Evolutionary conservation across 345 rosid genomes (phyloP).

Genomic region (Lepidium didymum): DNA sequence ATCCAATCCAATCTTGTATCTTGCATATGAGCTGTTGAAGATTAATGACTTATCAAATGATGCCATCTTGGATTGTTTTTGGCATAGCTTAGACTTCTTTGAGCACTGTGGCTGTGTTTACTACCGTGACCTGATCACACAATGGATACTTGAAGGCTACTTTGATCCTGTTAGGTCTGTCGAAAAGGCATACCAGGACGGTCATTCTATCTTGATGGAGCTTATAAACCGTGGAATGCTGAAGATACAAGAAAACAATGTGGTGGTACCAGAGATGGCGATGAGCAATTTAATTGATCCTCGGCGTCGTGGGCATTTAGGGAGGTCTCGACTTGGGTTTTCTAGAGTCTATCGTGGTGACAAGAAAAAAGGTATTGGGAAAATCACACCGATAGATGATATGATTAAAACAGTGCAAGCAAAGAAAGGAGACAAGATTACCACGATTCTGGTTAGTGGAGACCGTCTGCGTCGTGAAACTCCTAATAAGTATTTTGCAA

Average conservation of each 20-base stretch:
- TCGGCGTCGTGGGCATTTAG: slow-evolving; percentile 21
- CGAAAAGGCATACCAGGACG: slow-evolving; percentile 38
- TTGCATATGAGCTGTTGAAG: slow-evolving; percentile 19
- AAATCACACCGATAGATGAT: slow-evolving; percentile 38
- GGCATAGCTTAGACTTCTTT: slow-evolving; percentile 42
- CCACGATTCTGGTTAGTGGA: slow-evolving; percentile 44
- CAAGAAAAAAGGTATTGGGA: slow-evolving; percentile 29
- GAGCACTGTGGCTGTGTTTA: slow-evolving; percentile 30
- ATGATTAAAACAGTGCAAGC: slow-evolving; percentile 40
- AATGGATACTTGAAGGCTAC: slow-evolving; percentile 69
- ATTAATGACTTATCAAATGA: not conserved
- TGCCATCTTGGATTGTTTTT: slow-evolving; percentile 33
- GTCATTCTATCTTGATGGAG: slow-evolving; percentile 43
- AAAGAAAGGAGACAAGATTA: slow-evolving; percentile 10
- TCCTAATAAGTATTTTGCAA: slow-evolving; percentile 18
- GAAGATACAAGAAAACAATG: slow-evolving; percentile 38
- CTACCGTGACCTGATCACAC: slow-evolving; percentile 46
- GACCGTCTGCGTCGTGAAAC: slow-evolving; percentile 27
- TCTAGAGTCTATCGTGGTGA: slow-evolving; percentile 22
- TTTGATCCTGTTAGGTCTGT: slow-evolving; percentile 35
- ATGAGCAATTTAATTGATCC: slow-evolving; percentile 24
- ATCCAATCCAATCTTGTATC: not conserved
- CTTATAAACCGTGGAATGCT: slow-evolving; percentile 40
- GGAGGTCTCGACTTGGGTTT: slow-evolving; percentile 31
- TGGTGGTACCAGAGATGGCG: slow-evolving; percentile 37